These are phyloP conservation scores for Neurospora sp. DNA, from an alignment of 495 filamentous ascomycete genomes.

Conservation along the genomic window DNA sequence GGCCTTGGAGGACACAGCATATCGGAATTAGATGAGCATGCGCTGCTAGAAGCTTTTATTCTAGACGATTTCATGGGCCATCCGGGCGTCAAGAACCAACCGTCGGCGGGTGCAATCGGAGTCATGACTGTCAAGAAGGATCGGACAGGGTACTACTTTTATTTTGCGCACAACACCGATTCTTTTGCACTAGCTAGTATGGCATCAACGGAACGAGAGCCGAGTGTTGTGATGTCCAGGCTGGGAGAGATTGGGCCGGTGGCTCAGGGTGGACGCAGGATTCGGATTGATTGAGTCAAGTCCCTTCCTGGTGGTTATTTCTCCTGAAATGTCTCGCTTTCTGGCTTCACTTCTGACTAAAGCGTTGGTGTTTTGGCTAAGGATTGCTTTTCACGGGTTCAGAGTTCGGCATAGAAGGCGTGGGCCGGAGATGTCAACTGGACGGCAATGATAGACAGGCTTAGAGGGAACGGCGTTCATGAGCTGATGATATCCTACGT, in stretches of 20 bases:
- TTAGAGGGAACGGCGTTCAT: not conserved
- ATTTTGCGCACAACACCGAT: slow-evolving; percentile 89
- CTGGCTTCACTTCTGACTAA: not conserved
- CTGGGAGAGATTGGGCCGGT: slow-evolving; percentile 26
- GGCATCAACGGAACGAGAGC: slow-evolving; percentile 59
- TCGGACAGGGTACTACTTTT: slow-evolving; percentile 56
- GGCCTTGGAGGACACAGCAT: slow-evolving; percentile 46
- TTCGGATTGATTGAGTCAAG: slow-evolving; percentile 20
- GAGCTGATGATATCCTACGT: not conserved
- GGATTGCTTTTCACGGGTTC: not conserved
- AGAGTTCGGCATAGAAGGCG: not conserved
- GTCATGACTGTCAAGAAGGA: slow-evolving; percentile 77
- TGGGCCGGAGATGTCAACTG: not conserved
- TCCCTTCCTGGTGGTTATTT: not conserved
- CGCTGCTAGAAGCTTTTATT: slow-evolving; percentile 61
- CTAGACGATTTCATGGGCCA: slow-evolving; percentile 73
- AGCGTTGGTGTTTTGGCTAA: not conserved
- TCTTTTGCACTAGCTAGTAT: slow-evolving; percentile 87
- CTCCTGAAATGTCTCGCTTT: not conserved
- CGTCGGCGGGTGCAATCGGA: slow-evolving; percentile 68
- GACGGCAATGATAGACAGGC: not conserved
- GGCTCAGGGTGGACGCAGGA: slow-evolving; percentile 41
- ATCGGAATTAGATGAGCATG: slow-evolving; percentile 57
- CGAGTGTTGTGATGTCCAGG: slow-evolving; percentile 78
- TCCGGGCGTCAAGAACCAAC: slow-evolving; percentile 61